Percentiles rank a stretch among this genome's conserved stretches.
These are phyloP conservation scores for Medicago lupulina DNA, from an alignment of 306 rosid species.

Conservation along the genomic window DNA sequence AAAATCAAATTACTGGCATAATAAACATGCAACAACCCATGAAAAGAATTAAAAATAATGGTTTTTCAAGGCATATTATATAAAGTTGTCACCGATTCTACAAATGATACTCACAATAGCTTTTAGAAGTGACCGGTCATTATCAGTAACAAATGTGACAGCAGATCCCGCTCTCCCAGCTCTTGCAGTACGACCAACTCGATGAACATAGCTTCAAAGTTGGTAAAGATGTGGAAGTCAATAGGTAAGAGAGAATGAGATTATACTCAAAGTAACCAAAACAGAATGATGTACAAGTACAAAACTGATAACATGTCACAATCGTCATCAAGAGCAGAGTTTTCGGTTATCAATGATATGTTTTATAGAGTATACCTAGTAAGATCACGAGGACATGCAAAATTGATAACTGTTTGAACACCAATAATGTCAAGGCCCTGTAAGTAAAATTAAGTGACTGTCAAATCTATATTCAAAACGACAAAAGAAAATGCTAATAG, in stretches of 20 bases:
- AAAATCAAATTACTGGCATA: conserved; percentile 9
- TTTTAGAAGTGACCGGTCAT: conserved; percentile 88
- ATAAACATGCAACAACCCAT: conserved; percentile 16
- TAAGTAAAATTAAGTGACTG: conserved; percentile 27
- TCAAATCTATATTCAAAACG: conserved; percentile 33
- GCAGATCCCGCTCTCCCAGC: conserved; percentile 96
- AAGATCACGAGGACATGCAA: conserved; percentile 92
- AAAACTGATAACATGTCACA: conserved; percentile 4
- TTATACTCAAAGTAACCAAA: conserved; percentile 25
- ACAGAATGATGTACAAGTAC: neutral
- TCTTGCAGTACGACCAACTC: conserved; percentile 99
- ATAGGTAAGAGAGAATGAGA: conserved; percentile 28
- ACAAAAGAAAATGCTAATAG: conserved; percentile 15
- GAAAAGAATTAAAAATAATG: neutral
- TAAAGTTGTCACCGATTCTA: conserved; percentile 1
- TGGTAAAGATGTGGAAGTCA: conserved; percentile 9
- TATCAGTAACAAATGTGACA: conserved; percentile 88
- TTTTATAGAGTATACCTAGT: conserved; percentile 63
- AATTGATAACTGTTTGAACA: conserved; percentile 93
- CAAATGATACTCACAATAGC: conserved; percentile 76
- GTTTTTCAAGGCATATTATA: neutral
- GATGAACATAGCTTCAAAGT: conserved; percentile 82
- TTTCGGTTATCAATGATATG: neutral
- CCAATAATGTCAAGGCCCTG: conserved; percentile 96
- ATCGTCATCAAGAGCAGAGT: neutral